Evolutionary conservation across 208 protist species (phyloP).

Genomic region (Trypanosomatidae sp.): DNA sequence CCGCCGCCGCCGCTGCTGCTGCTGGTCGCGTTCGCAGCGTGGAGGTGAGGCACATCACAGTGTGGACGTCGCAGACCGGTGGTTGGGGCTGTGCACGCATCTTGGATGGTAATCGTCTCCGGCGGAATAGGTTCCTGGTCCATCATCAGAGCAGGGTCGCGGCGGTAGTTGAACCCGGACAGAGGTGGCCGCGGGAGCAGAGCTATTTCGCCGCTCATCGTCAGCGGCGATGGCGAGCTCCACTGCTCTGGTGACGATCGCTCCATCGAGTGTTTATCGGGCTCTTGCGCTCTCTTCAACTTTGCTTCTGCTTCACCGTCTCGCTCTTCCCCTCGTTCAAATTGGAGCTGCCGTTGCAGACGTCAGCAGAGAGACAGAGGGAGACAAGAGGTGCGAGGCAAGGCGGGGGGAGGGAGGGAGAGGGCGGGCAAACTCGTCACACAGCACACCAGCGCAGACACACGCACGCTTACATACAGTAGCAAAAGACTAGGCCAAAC

Average conservation of each 20-base stretch:
- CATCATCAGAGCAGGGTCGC: slow-evolving; percentile 14
- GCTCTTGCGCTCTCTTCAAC: background rate
- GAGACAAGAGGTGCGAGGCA: background rate
- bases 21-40: background rate
- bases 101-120: slow-evolving; percentile 5
- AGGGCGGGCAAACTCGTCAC: background rate
- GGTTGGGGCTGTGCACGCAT: background rate
- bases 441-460: background rate
- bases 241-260: background rate
- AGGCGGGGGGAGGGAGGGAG: background rate
- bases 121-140: background rate
- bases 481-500: background rate
- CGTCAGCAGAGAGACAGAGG: background rate
- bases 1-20: slow-evolving; percentile 7
- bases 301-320: background rate
- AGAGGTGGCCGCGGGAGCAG: background rate
- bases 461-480: background rate
- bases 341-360: background rate
- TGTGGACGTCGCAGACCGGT: background rate
- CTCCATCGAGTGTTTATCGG: background rate
- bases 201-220: background rate
- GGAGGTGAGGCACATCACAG: background rate
- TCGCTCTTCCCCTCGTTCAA: background rate
- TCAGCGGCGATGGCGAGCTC: background rate
- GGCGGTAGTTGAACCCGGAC: slow-evolving; percentile 26